These are phyloP conservation scores for Cyclospora cayetanensis DNA, from an alignment of 169 alveolate genomes.

Conservation along the genomic window DNA sequence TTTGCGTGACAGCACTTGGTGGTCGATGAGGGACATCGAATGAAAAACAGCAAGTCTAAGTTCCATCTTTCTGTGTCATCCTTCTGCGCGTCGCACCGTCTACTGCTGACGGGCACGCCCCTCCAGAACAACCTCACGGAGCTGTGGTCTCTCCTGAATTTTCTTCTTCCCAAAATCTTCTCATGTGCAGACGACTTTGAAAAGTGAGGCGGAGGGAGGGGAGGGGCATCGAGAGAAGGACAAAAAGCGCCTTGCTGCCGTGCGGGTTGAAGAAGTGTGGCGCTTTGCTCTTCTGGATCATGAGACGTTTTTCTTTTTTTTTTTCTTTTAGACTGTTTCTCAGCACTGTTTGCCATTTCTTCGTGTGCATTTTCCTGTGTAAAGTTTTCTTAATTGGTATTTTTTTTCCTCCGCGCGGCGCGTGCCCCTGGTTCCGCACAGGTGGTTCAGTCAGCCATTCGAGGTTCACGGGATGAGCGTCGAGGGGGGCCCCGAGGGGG, in stretches of 20 bases:
- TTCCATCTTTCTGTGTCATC: constrained; percentile 89
- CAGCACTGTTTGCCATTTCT: not conserved
- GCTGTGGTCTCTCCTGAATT: constrained; percentile 98
- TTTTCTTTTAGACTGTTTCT: not conserved
- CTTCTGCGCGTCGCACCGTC: constrained; percentile 91
- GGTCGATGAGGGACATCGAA: constrained; percentile 99
- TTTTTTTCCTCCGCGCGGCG: not conserved
- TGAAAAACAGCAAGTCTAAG: constrained; percentile 96
- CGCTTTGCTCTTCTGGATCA: not conserved
- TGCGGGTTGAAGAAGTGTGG: not conserved
- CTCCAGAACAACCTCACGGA: constrained; percentile 98
- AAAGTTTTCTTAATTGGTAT: not conserved
- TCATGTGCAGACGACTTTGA: constrained; percentile 97
- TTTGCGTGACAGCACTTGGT: constrained; percentile 97
- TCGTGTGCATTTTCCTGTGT: not conserved
- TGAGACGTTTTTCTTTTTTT: not conserved
- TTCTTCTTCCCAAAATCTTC: constrained; percentile 97
- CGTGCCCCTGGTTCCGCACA: not conserved
- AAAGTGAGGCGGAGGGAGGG: constrained; percentile 79
- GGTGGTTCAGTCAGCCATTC: constrained; percentile 88
- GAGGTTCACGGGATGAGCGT: constrained; percentile 45
- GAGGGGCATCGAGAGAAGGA: not conserved
- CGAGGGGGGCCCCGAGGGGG: constrained; percentile 74
- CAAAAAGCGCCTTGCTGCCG: not conserved
- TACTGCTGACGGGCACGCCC: constrained; percentile 99